Percentiles rank a stretch among this genome's conserved stretches.
These are phyloP conservation scores for Stagonosporopsis tanaceti DNA, from an alignment of 2,329 filamentous ascomycete genomes.

Conservation along the genomic window DNA sequence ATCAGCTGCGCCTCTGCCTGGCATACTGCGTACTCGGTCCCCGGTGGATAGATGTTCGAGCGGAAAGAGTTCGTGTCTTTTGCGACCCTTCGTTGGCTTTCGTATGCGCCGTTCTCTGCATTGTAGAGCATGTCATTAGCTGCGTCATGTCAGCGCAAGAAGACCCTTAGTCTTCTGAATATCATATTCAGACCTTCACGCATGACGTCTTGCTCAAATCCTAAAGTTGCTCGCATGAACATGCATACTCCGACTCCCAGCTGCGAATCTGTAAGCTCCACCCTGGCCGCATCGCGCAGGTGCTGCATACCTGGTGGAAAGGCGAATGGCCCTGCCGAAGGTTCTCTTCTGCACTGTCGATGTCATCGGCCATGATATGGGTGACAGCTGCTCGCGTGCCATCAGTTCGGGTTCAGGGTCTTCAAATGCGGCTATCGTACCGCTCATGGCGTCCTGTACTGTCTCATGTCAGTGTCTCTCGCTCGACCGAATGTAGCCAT, in stretches of 20 bases:
- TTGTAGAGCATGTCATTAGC: constrained; percentile 75
- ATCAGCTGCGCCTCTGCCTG: constrained; percentile 88
- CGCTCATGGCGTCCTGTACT: constrained; percentile 59
- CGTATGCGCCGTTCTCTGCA: constrained; percentile 78
- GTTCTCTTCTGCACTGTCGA: constrained; percentile 79
- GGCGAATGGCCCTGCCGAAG: constrained; percentile 77
- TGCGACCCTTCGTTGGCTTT: constrained; percentile 78
- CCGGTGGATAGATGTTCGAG: constrained; percentile 77
- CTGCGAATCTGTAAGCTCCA: constrained; percentile 51
- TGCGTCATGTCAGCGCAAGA: constrained; percentile 35
- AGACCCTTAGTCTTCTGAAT: background rate
- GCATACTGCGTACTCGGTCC: constrained; percentile 86
- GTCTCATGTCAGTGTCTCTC: constrained; percentile 6
- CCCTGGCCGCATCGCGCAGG: background rate
- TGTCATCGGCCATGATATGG: constrained; percentile 87
- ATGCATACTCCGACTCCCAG: constrained; percentile 81
- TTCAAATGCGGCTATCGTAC: constrained; percentile 37
- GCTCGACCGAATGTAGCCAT: background rate
- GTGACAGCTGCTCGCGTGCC: constrained; percentile 62
- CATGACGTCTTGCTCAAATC: constrained; percentile 93
- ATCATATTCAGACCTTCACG: constrained; percentile 63
- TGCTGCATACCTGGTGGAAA: constrained; percentile 74
- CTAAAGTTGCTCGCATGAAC: constrained; percentile 86
- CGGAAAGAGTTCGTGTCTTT: constrained; percentile 65
- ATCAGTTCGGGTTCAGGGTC: constrained; percentile 30